Percentiles rank a stretch among this genome's conserved stretches.
Evolutionary conservation across 2,329 filamentous ascomycete species (phyloP).

Genomic region (Cryphonectria naterciae): DNA sequence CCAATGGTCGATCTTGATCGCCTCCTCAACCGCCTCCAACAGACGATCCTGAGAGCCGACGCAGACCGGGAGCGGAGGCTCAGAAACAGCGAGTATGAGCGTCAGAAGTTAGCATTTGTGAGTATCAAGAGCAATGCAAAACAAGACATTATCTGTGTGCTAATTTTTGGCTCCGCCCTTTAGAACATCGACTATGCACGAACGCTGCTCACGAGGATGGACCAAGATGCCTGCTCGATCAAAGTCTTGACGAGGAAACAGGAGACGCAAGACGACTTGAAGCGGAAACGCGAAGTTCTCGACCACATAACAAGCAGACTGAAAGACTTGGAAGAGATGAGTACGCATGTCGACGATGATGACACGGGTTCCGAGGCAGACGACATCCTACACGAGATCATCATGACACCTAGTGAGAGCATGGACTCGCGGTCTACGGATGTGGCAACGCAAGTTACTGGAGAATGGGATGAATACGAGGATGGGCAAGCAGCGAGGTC

Average conservation of each 20-base stretch:
- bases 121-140: conserved; percentile 31
- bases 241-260: conserved; percentile 62
- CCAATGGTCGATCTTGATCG: conserved; percentile 60
- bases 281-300: conserved; percentile 66
- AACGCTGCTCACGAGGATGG: conserved; percentile 68
- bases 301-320: conserved; percentile 69
- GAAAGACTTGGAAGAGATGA: conserved; percentile 68
- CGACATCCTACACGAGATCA: conserved; percentile 59
- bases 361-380: conserved; percentile 58
- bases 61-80: conserved; percentile 62
- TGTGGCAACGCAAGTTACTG: conserved; percentile 31
- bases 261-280: conserved; percentile 66
- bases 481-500: conserved; percentile 9
- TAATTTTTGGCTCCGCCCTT: conserved; percentile 24
- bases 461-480: conserved; percentile 28
- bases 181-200: conserved; percentile 76
- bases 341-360: conserved; percentile 42
- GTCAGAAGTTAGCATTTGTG: conserved; percentile 61
- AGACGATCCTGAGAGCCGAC: conserved; percentile 65
- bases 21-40: conserved; percentile 68
- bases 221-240: conserved; percentile 67
- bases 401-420: conserved; percentile 59
- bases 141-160: neutral
- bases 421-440: conserved; percentile 44
- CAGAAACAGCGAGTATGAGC: conserved; percentile 67